These are phyloP conservation scores for Fomitopsis pinicola DNA, from an alignment of 1,284 basidiomycete species.

Conservation along the genomic window DNA sequence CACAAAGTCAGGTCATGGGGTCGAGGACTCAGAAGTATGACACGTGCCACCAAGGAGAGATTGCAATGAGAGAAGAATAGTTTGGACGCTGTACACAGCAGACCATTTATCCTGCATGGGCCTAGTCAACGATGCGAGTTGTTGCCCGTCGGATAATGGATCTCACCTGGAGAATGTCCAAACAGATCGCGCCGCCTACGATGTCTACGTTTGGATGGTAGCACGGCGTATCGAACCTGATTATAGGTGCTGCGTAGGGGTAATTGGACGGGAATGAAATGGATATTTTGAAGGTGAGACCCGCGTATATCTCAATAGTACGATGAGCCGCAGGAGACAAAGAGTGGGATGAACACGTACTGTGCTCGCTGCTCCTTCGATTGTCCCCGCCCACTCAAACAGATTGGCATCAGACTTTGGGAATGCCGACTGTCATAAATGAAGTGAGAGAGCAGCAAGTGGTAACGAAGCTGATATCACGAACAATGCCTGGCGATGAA, in stretches of 20 bases:
- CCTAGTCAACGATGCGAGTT: not conserved
- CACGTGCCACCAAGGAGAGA: constrained; percentile 74
- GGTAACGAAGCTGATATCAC: constrained; percentile 16
- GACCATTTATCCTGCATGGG: constrained; percentile 79
- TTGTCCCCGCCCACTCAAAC: constrained; percentile 81
- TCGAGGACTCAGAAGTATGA: constrained; percentile 2
- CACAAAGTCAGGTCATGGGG: not conserved
- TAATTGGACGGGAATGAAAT: constrained; percentile 82
- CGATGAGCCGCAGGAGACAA: constrained; percentile 4
- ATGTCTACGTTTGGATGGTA: constrained; percentile 87
- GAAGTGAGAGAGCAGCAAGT: not conserved
- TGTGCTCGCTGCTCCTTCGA: constrained; percentile 74
- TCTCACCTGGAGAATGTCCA: constrained; percentile 75
- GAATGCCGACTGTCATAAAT: constrained; percentile 64
- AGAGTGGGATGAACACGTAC: constrained; percentile 34
- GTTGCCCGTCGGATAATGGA: not conserved
- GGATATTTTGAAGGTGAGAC: constrained; percentile 73
- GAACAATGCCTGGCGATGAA: constrained; percentile 76
- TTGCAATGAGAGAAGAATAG: constrained; percentile 82
- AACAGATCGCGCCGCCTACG: constrained; percentile 73
- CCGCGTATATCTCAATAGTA: constrained; percentile 62
- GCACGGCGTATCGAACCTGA: constrained; percentile 80
- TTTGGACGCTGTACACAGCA: constrained; percentile 85
- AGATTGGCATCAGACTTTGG: constrained; percentile 79
- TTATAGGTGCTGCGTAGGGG: constrained; percentile 75